phyloP scores from a whole-genome alignment of 2,329 filamentous ascomycete species.

The Penicillium fuscoglaucum region DNA sequence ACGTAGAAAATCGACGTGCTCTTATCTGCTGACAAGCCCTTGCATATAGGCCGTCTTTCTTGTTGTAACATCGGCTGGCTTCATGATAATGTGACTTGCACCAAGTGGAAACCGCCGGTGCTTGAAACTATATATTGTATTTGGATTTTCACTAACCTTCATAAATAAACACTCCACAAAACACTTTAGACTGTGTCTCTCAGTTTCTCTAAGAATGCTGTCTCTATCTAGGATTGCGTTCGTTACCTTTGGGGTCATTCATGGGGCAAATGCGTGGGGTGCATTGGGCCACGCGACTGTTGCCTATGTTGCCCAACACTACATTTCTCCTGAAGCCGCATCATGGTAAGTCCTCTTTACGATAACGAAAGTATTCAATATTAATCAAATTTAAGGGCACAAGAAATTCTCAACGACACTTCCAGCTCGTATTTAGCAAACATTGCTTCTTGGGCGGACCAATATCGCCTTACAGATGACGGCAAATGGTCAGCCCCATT shows the following conservation, averaged over 20 bases:
- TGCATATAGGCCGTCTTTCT: not conserved
- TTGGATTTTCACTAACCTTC: not conserved
- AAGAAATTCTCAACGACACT: constrained; percentile 45
- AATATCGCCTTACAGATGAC: constrained; percentile 50
- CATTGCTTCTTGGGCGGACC: constrained; percentile 57
- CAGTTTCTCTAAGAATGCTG: constrained; percentile 8
- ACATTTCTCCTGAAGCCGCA: constrained; percentile 46
- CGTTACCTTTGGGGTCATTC: constrained; percentile 9
- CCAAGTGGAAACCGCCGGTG: not conserved
- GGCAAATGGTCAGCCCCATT: constrained; percentile 50
- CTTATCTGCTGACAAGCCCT: not conserved
- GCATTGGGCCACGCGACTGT: constrained; percentile 56
- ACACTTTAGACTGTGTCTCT: not conserved
- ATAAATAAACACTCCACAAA: not conserved
- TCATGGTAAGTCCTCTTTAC: constrained; percentile 34
- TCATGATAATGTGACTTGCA: not conserved
- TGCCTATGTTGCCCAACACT: constrained; percentile 55
- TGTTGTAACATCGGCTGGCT: not conserved
- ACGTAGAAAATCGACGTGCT: no score
- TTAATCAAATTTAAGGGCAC: constrained; percentile 30
- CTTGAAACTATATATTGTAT: not conserved
- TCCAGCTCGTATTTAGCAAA: constrained; percentile 51
- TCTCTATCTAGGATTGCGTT: constrained; percentile 13
- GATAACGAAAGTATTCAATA: not conserved
- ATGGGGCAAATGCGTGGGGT: constrained; percentile 50